phyloP scores from a whole-genome alignment of 108 stramenopile genomes.

The Skeletonema grethae region DNA sequence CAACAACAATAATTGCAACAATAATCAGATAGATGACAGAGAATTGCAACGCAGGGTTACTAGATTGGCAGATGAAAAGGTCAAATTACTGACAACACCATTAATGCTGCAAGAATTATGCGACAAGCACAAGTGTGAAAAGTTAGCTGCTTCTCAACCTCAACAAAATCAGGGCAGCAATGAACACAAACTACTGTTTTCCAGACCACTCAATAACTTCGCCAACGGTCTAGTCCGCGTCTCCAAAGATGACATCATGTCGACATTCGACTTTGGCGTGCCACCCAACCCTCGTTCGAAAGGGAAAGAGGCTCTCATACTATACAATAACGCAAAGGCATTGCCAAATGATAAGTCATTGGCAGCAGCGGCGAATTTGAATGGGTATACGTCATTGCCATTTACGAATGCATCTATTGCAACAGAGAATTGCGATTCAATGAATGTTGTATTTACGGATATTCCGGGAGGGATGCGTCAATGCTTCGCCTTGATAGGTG shows the following conservation, averaged over 20 bases:
- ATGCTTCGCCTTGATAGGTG: slow-evolving; percentile 8
- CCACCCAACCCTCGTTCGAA: background rate
- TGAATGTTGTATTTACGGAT: slow-evolving; percentile 7
- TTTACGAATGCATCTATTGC: background rate
- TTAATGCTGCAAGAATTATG: background rate
- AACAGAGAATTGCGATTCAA: slow-evolving; percentile 1
- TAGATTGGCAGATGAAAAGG: background rate
- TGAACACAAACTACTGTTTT: background rate
- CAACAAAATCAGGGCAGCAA: background rate
- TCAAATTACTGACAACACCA: background rate
- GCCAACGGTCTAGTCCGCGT: background rate
- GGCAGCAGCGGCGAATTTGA: background rate
- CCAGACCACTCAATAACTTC: background rate
- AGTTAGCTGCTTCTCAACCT: background rate
- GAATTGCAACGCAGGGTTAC: slow-evolving; percentile 1
- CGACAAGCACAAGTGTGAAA: background rate
- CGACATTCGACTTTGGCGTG: background rate
- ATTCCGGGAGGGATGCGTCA: background rate
- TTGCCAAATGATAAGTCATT: background rate
- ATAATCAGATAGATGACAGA: background rate
- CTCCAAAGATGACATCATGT: background rate
- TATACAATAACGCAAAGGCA: background rate
- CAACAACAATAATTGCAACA: background rate
- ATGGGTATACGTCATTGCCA: background rate
- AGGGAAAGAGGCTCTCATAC: background rate